A percentile compares a stretch with the other conserved stretches of the same genome.
These are phyloP conservation scores for Monosporascus ibericus DNA, from an alignment of 2,329 filamentous ascomycete genomes.

Conservation along the genomic window DNA sequence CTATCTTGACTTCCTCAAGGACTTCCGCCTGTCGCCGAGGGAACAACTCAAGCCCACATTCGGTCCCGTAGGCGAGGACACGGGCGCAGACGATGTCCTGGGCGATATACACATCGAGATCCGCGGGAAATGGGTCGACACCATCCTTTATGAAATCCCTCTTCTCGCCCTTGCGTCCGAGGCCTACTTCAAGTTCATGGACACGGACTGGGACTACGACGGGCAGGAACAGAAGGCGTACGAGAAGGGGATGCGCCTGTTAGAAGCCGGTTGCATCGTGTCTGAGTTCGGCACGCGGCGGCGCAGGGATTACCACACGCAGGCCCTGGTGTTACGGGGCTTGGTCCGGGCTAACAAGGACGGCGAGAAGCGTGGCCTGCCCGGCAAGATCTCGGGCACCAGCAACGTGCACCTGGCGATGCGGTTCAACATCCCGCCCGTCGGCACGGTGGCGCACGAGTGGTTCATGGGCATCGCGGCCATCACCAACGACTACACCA, in stretches of 20 bases:
- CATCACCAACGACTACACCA: conserved; percentile 77
- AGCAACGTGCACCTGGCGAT: conserved; percentile 97
- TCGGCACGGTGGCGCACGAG: conserved; percentile 90
- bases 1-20: conserved; percentile 76
- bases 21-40: conserved; percentile 73
- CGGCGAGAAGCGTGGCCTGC: conserved; percentile 55
- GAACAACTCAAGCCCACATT: conserved; percentile 75
- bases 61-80: conserved; percentile 46
- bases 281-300: conserved; percentile 92
- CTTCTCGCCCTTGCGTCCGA: conserved; percentile 88
- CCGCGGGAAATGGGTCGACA: conserved; percentile 83
- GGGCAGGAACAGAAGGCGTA: conserved; percentile 82
- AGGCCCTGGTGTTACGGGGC: conserved; percentile 84
- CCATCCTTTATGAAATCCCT: conserved; percentile 96
- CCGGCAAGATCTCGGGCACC: conserved; percentile 75
- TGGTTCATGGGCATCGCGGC: conserved; percentile 99
- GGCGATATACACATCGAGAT: conserved; percentile 75
- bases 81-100: conserved; percentile 55
- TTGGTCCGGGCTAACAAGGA: conserved; percentile 74
- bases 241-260: conserved; percentile 68
- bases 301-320: conserved; percentile 88
- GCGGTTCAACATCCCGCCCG: conserved; percentile 76
- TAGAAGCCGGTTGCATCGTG: conserved; percentile 79
- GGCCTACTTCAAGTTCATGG: conserved; percentile 95
- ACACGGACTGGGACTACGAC: conserved; percentile 84